A percentile compares a stretch with the other conserved stretches of the same genome.
phyloP scores from a whole-genome alignment of 2,329 filamentous ascomycete species.

The Aspergillus caelatus region DNA sequence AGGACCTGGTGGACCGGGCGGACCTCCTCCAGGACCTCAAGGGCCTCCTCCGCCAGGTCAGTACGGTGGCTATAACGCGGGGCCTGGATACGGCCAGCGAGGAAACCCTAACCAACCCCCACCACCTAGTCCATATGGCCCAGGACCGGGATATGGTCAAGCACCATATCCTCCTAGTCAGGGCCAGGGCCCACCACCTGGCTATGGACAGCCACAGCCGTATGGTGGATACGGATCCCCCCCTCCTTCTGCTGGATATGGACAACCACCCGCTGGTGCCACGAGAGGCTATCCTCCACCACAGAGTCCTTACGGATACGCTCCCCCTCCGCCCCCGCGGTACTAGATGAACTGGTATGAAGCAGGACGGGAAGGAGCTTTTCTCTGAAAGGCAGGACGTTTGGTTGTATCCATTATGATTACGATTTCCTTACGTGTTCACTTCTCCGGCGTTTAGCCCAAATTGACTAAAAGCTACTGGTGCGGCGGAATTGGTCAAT shows the following conservation, averaged over 20 bases:
- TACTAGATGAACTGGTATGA: conserved; percentile 25
- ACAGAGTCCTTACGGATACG: conserved; percentile 24
- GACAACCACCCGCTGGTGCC: conserved; percentile 13
- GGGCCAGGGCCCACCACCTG: conserved; percentile 16
- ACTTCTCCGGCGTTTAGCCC: not conserved
- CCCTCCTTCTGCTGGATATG: conserved; percentile 21
- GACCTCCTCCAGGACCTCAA: conserved; percentile 22
- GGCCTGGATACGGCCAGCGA: conserved; percentile 25
- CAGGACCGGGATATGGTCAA: conserved; percentile 16
- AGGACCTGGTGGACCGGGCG: not conserved
- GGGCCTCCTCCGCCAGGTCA: conserved; percentile 39
- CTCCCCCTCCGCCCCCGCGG: conserved; percentile 26
- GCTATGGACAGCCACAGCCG: conserved; percentile 27
- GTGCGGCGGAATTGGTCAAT: not conserved
- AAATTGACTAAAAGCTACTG: conserved; percentile 2
- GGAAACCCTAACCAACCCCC: conserved; percentile 22
- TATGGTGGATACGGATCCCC: conserved; percentile 28
- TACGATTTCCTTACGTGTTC: not conserved
- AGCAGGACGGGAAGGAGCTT: not conserved
- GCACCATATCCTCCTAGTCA: conserved; percentile 12
- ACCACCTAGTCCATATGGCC: conserved; percentile 9
- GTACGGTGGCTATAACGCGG: conserved; percentile 37
- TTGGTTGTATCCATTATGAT: conserved; percentile 1
- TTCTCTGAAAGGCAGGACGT: not conserved
- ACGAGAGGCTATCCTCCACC: conserved; percentile 15